These are phyloP conservation scores for Podaxis pistillaris DNA, from an alignment of 768 basidiomycete species.

Conservation along the genomic window DNA sequence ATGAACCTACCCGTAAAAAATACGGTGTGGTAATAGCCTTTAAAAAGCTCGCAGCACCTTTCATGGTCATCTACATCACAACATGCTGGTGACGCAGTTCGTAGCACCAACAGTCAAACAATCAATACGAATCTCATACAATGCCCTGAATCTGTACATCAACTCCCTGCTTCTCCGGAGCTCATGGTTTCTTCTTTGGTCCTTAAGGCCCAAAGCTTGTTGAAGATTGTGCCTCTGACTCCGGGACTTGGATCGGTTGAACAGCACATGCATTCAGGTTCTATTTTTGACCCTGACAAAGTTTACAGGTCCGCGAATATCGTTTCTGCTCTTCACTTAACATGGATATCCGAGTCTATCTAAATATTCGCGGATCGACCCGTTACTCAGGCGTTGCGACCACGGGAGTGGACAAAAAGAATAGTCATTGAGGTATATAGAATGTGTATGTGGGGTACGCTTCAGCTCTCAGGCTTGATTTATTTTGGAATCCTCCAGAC, in stretches of 20 bases:
- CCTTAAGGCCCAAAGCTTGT: slow-evolving; percentile 12
- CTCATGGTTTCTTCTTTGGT: background rate
- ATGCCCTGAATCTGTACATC: background rate
- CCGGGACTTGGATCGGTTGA: slow-evolving; percentile 1
- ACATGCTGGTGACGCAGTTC: background rate
- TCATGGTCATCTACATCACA: background rate
- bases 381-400: slow-evolving; percentile 17
- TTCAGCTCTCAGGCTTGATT: background rate
- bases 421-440: slow-evolving; percentile 11
- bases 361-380: slow-evolving; percentile 27
- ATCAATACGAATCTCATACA: background rate
- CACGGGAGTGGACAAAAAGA: slow-evolving; percentile 11
- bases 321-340: slow-evolving; percentile 11
- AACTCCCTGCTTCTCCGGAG: background rate
- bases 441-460: slow-evolving; percentile 8
- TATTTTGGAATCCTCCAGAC: slow-evolving; percentile 7
- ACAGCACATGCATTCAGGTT: slow-evolving; percentile 13
- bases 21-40: background rate
- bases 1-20: background rate
- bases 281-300: slow-evolving; percentile 25
- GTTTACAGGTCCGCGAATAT: slow-evolving; percentile 24
- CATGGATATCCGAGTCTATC: slow-evolving; percentile 28
- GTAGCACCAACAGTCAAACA: background rate
- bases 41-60: background rate
- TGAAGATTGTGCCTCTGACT: slow-evolving; percentile 7